These are phyloP conservation scores for Emericellopsis atlantica DNA, from an alignment of 2,329 filamentous ascomycete genomes.

Conservation along the genomic window DNA sequence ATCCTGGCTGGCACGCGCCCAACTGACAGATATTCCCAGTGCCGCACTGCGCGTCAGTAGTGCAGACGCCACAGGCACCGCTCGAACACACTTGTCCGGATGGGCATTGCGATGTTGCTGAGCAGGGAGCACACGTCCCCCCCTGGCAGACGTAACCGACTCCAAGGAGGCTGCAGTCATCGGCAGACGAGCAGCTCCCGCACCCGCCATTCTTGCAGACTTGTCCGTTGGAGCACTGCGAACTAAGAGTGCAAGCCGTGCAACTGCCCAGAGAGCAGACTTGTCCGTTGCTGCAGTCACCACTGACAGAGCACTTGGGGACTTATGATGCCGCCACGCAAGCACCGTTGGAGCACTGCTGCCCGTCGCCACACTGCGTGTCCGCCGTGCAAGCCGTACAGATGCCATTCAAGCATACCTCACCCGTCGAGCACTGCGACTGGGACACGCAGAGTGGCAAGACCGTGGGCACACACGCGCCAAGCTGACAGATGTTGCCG, in stretches of 20 bases:
- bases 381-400: slow-evolving; percentile 3
- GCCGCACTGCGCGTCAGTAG: slow-evolving; percentile 1
- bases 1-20: slow-evolving; percentile 1
- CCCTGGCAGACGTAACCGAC: neutral
- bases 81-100: slow-evolving; percentile 3
- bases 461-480: slow-evolving; percentile 1
- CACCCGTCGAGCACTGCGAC: slow-evolving; percentile 3
- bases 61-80: slow-evolving; percentile 4
- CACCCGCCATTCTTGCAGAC: slow-evolving; percentile 4
- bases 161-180: slow-evolving; percentile 1
- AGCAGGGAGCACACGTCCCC: neutral
- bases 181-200: slow-evolving; percentile 1
- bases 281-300: slow-evolving; percentile 3
- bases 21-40: slow-evolving; percentile 4
- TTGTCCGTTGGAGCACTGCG: slow-evolving; percentile 1
- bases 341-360: slow-evolving; percentile 2
- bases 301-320: slow-evolving; percentile 3
- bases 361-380: slow-evolving; percentile 2
- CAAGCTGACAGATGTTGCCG: slow-evolving; percentile 1
- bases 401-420: slow-evolving; percentile 4
- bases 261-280: slow-evolving; percentile 2
- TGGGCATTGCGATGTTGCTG: slow-evolving; percentile 1
- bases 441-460: neutral
- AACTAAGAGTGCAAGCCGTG: neutral
- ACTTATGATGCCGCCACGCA: slow-evolving; percentile 2